Evolutionary conservation across 1,139 yeast species (phyloP).

Genomic region (Kazachstania sp.): DNA sequence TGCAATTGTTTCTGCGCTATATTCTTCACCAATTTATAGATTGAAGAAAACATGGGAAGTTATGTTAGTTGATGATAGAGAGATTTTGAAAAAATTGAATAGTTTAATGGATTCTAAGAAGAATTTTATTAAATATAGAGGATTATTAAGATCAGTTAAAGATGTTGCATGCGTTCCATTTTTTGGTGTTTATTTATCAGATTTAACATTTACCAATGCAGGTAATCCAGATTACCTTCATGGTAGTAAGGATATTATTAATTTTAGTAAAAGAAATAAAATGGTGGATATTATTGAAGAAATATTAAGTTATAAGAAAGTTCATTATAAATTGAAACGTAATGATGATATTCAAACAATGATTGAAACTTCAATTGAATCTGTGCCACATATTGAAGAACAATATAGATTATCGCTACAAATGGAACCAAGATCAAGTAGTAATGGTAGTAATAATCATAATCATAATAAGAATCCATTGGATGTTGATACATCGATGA

Average conservation of each 20-base stretch:
- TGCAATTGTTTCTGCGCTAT: slow-evolving; percentile 80
- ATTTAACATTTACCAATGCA: slow-evolving; percentile 79
- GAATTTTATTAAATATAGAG: slow-evolving; percentile 82
- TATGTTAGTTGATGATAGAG: slow-evolving; percentile 46
- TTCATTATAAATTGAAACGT: slow-evolving; percentile 56
- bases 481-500: background rate
- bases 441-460: background rate
- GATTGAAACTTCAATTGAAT: slow-evolving; percentile 45
- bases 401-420: slow-evolving; percentile 68
- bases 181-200: slow-evolving; percentile 84
- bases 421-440: slow-evolving; percentile 63
- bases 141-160: slow-evolving; percentile 58
- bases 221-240: slow-evolving; percentile 79
- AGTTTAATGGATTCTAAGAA: slow-evolving; percentile 81
- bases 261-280: slow-evolving; percentile 71
- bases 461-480: background rate
- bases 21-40: slow-evolving; percentile 81
- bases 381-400: slow-evolving; percentile 63
- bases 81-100: slow-evolving; percentile 61
- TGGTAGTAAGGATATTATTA: slow-evolving; percentile 48
- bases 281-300: slow-evolving; percentile 70
- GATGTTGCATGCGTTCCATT: slow-evolving; percentile 89
- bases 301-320: slow-evolving; percentile 61
- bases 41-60: slow-evolving; percentile 78
- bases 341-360: slow-evolving; percentile 64